These are phyloP conservation scores for Lomentospora prolificans DNA, from an alignment of 2,329 filamentous ascomycete genomes.

Conservation along the genomic window DNA sequence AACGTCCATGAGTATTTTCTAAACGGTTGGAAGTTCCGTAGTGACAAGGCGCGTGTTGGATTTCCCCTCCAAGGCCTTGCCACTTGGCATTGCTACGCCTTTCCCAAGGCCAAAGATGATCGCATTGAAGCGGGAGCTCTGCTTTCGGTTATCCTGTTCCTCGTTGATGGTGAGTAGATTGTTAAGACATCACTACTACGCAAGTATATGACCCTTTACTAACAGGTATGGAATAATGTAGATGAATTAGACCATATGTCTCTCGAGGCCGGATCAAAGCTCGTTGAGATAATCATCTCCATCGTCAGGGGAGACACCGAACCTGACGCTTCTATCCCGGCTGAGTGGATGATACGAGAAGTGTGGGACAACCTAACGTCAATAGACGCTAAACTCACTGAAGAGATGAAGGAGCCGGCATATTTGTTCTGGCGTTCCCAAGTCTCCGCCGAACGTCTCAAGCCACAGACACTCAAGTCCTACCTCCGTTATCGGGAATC, in stretches of 20 bases:
- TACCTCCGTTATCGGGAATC: conserved; percentile 28
- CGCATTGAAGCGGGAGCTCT: conserved; percentile 27
- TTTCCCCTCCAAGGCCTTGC: conserved; percentile 24
- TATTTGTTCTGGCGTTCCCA: conserved; percentile 31
- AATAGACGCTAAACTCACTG: conserved; percentile 22
- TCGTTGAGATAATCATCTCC: conserved; percentile 27
- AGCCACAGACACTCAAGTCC: conserved; percentile 17
- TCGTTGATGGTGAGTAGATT: conserved; percentile 27
- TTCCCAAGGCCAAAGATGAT: conserved; percentile 24
- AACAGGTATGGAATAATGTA: conserved; percentile 11
- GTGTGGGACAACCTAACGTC: conserved; percentile 29
- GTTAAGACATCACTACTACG: too few species aligned
- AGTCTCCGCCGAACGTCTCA: conserved; percentile 20
- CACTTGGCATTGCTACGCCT: conserved; percentile 25
- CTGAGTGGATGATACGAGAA: conserved; percentile 28
- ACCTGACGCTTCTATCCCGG: conserved; percentile 22
- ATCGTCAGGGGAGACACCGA: conserved; percentile 20
- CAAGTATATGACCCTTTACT: not conserved
- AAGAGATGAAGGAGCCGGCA: conserved; percentile 25
- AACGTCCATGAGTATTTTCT: conserved; percentile 29
- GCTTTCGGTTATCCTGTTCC: conserved; percentile 28
- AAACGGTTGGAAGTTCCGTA: conserved; percentile 25
- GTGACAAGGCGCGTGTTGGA: conserved; percentile 18
- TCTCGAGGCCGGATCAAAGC: conserved; percentile 24
- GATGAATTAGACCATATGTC: conserved; percentile 32